Base-by-base conservation (phyloP, 306 rosid species). In the Ormosia semicastrata region DNA sequence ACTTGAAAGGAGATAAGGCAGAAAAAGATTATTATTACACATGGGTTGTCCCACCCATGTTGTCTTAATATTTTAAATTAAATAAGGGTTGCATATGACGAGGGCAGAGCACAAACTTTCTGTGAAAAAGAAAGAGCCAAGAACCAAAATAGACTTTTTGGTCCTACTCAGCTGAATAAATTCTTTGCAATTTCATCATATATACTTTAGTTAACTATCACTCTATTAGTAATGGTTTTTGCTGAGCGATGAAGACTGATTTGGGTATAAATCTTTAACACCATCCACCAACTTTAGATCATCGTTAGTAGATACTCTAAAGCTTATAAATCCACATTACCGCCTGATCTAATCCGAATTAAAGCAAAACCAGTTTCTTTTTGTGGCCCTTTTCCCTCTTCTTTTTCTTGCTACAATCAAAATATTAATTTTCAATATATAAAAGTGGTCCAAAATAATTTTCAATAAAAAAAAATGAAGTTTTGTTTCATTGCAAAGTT, bases 41-140 rank as follows among this genome's bases (percentile, higher is more conserved):
- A 87, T 91, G 97, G 87, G 73, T 43, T 91, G 97, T 82, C 93
- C 87, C 81, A 54, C 84, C 69, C 57, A 32, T 64, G 44, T 78
- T 87, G 65, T 59, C 73, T 6, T 30, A 56, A 89, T 89, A 67
- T 75, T 79, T 78, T 70, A 80, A 76, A 65, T 76, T 30, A 9
- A 50, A 14, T 62, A 29, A 17, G 63, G 39, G 8, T 10, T 77
- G 60, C 62, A 77, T 53, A 56, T 69, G 79, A 11, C 52, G 32
- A 50, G 59, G 52, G 59, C 84, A 73, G 47, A 78, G 68, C 67
- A 83, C 74, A 49, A 32, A 56, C 34, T 60, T 54, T 10, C 15
- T 50, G 34, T 44, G 56, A 37, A 67, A 80, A 85, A 76, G 68
- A 50, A 64, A 30, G 40, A 52, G 32, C 71, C 79, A 29, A 76